Percentiles rank a stretch among this genome's conserved stretches.
Conservation (phyloP, 2,329 filamentous ascomycete species). For the Neofusicoccum parvum region DNA sequence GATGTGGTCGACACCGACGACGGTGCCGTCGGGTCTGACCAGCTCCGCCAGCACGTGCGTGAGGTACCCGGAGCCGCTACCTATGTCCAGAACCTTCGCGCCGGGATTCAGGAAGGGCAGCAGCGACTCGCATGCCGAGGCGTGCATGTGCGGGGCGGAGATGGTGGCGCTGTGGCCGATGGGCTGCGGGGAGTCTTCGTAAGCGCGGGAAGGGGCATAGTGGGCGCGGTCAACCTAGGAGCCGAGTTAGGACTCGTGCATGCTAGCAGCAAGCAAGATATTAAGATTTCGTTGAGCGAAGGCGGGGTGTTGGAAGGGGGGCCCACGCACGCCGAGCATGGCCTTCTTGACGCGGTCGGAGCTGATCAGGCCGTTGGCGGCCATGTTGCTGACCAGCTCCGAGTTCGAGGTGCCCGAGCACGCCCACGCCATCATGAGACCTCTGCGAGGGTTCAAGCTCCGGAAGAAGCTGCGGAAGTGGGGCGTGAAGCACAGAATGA, state of each 20-base stretch:
- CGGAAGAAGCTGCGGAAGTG: conserved; percentile 6
- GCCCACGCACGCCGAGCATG: conserved; percentile 66
- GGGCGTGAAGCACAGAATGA: neutral
- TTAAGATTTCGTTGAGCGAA: neutral
- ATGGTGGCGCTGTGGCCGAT: conserved; percentile 72
- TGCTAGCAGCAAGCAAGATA: neutral
- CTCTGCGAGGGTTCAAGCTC: neutral
- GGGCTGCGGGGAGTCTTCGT: conserved; percentile 70
- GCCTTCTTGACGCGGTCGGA: conserved; percentile 72
- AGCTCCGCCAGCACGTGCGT: conserved; percentile 86
- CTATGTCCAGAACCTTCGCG: conserved; percentile 52
- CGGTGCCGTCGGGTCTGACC: conserved; percentile 53
- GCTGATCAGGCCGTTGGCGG: conserved; percentile 71
- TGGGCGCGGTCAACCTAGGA: conserved; percentile 81
- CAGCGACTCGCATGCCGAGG: conserved; percentile 64
- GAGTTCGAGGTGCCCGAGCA: conserved; percentile 75
- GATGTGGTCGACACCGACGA: conserved; percentile 55
- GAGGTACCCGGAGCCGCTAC: conserved; percentile 66
- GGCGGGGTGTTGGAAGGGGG: neutral
- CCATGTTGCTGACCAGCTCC: conserved; percentile 78
- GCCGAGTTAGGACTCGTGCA: neutral
- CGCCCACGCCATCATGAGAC: conserved; percentile 79
- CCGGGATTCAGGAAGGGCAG: conserved; percentile 59
- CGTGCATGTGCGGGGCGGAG: conserved; percentile 74
- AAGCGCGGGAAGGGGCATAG: conserved; percentile 73